Evolutionary conservation across 164 flowering plant genomes (phyloP), one percentile per base, ranked within the genome.

Genomic region (Vitis vinifera): DNA sequence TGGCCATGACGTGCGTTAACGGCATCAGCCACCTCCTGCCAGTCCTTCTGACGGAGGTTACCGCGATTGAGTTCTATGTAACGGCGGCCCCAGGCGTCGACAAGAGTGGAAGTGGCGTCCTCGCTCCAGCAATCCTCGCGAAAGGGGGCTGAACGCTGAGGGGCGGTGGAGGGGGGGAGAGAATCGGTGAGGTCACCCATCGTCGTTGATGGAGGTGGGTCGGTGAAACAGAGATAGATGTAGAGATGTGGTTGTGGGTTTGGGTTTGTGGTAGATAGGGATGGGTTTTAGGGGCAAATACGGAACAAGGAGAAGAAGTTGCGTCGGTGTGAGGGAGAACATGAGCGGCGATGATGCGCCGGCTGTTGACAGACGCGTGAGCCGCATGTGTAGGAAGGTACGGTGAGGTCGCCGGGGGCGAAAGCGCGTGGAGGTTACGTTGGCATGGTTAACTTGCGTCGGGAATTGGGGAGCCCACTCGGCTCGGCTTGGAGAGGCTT

Each of bases 101-200:
- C 76, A 53, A 94, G 89, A 2, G 95, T 89, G 27, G 77, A 71
- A 0, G 97, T 89, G 1, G 94, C 93, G 10, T 85, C 97, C 70
- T 92, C 97, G 70, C 89, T 87, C 98, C 98, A 94, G 76, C 97
- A 91, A 65, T 94, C 97, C 61, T 94, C 98, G 12, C 97, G 88
- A 64, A 81, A 72, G n/a, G 94, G 91, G 31, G 73, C 15, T 16
- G 77, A 73, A 19, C 76, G 82, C 51, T 53, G 67, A 37, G 73
- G 14, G 30, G 61, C 15, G 53, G 76, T 17, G 79, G 47, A 48
- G 77, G 67, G 15, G 74, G 77, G 31, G 1, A 61, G 27, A n/a
- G 74, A 49, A 0, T 76, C 79, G 63, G 67, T 67, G 2, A 68
- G 50, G n/a, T 77, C 81, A n/a, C 70, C 79, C 81, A 82, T 82